Base-by-base conservation (phyloP, 176 grass and related monocot species). In the Alloteropsis semialata region DNA sequence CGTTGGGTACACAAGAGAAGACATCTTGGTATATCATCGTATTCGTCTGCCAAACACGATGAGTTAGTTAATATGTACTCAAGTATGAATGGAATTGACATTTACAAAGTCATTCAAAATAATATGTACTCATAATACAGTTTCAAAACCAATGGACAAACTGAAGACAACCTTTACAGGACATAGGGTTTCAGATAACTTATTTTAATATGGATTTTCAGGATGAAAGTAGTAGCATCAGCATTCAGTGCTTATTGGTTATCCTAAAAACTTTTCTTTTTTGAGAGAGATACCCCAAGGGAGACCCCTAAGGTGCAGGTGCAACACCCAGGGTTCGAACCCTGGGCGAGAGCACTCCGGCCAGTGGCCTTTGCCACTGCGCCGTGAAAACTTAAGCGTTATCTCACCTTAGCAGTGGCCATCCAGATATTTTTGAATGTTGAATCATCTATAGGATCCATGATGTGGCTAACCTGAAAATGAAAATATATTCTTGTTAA, bases 351-450 rank as follows among this genome's bases (percentile, higher is more conserved):
- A n/a, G n/a, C n/a, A n/a, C n/a, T n/a, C n/a, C n/a, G n/a, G n/a
- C n/a, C n/a, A n/a, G n/a, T n/a, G n/a, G n/a, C n/a, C n/a, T n/a
- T n/a, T n/a, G n/a, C n/a, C n/a, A n/a, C n/a, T n/a, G n/a, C n/a
- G n/a, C n/a, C n/a, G n/a, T n/a, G n/a, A n/a, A n/a, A n/a, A n/a
- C n/a, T n/a, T n/a, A n/a, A n/a, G n/a, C n/a, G n/a, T 13, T 81
- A 39, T 60, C 76, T 87, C 73, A 99, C 93, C 96, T 96, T 99
- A 55, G 96, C 91, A 92, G 91, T 92, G 67, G 93, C 91, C 89
- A 93, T 92, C 96, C 96, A 96, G 51, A 99, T 90, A 72, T 96
- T 94, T 84, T 91, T 95, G 84, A 92, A 96, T 46, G 93, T 96
- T 44, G 93, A 84, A 87, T 99, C 71, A 82, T 86, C 75, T 49